phyloP scores from a whole-genome alignment of 2,329 filamentous ascomycete genomes.

The Fusarium lateritium region DNA sequence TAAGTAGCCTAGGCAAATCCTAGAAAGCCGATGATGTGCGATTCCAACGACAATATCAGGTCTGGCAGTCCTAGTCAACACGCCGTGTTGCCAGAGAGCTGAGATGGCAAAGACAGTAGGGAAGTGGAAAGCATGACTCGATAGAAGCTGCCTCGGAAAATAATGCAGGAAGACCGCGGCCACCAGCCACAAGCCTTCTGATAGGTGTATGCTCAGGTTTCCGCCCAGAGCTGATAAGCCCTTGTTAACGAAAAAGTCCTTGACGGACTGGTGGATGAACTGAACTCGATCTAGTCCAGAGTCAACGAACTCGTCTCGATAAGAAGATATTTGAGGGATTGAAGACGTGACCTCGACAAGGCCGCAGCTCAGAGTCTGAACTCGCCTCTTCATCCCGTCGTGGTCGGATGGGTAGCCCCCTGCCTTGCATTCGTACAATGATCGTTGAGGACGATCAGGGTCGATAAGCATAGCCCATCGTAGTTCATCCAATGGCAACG shows the following conservation, averaged over 20 bases:
- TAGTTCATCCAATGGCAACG: conserved; percentile 47
- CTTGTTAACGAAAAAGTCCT: too few species aligned
- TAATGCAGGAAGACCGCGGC: too few species aligned
- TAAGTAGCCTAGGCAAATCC: background rate
- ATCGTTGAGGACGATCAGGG: conserved; percentile 16
- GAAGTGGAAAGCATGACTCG: too few species aligned
- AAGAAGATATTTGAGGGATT: background rate
- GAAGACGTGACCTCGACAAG: background rate
- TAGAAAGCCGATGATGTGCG: background rate
- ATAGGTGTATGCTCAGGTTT: too few species aligned
- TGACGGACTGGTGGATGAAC: too few species aligned
- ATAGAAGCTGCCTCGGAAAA: too few species aligned
- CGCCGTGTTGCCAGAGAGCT: too few species aligned
- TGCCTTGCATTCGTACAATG: background rate
- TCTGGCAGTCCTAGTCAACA: background rate
- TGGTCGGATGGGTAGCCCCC: background rate
- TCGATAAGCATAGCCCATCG: conserved; percentile 53
- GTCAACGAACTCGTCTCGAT: background rate
- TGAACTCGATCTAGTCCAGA: background rate
- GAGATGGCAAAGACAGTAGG: too few species aligned
- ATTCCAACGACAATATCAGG: background rate
- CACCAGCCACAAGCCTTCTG: too few species aligned
- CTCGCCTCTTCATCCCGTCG: background rate
- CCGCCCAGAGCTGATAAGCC: too few species aligned
- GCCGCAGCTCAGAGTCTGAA: background rate